Conservation (phyloP, 106 monocot genomes). For the Allium fistulosum region DNA sequence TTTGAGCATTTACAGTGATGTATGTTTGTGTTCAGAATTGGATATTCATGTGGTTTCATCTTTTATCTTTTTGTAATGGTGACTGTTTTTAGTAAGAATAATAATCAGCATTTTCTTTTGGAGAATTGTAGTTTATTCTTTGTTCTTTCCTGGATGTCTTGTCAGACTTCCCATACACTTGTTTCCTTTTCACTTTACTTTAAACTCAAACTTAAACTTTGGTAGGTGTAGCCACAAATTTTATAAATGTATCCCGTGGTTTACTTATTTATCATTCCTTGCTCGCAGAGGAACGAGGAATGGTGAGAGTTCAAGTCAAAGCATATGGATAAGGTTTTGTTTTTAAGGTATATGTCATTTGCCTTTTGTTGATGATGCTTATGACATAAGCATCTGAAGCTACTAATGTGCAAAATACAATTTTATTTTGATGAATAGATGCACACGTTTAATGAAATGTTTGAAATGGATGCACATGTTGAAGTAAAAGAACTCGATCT, state of each 20-base stretch:
- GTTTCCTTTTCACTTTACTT: too few relatives aligned
- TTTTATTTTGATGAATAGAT: slow-evolving; percentile 35
- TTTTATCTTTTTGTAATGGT: too few relatives aligned
- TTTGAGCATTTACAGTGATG: too few relatives aligned
- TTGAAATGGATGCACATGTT: slow-evolving; percentile 99
- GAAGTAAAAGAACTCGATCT: slow-evolving; percentile 91
- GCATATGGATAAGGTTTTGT: slow-evolving; percentile 95
- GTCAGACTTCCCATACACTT: too few relatives aligned
- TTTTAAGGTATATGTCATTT: slow-evolving; percentile 64
- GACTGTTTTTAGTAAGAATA: too few relatives aligned
- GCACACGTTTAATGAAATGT: slow-evolving; percentile 97
- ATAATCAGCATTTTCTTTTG: too few relatives aligned
- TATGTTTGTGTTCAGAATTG: too few relatives aligned
- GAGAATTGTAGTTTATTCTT: too few relatives aligned
- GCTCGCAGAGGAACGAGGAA: slow-evolving; percentile 67
- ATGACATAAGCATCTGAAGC: neutral
- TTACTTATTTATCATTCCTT: slow-evolving; percentile 9
- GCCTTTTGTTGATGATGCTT: neutral
- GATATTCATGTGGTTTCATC: too few relatives aligned
- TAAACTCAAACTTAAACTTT: too few relatives aligned
- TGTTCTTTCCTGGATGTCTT: too few relatives aligned
- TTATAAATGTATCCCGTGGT: neutral
- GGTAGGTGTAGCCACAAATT: neutral
- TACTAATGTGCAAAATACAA: neutral
- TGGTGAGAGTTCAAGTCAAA: slow-evolving; percentile 99